These are phyloP conservation scores for Cutaneotrichosporon sp. DNA, from an alignment of 1,284 basidiomycete species.

Conservation along the genomic window DNA sequence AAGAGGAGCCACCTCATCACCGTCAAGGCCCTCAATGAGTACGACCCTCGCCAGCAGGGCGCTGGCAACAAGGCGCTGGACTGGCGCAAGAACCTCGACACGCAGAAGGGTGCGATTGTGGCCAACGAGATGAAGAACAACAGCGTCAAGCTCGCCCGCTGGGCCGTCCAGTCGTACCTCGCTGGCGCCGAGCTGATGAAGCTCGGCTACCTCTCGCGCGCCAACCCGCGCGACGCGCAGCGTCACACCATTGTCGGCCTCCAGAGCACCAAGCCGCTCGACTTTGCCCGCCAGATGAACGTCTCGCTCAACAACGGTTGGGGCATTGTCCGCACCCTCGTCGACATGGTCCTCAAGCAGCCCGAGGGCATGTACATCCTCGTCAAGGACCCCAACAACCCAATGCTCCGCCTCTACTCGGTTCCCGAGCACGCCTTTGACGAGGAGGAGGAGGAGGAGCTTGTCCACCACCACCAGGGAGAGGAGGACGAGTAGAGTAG, in stretches of 20 bases:
- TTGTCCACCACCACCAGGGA: slow-evolving; percentile 27
- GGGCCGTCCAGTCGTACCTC: slow-evolving; percentile 92
- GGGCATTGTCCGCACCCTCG: slow-evolving; percentile 95
- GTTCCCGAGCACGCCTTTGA: slow-evolving; percentile 86
- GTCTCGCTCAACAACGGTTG: slow-evolving; percentile 94
- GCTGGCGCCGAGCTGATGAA: slow-evolving; percentile 97
- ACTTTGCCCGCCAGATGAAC: slow-evolving; percentile 94
- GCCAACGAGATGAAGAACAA: slow-evolving; percentile 99
- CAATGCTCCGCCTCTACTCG: slow-evolving; percentile 87
- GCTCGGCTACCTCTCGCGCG: slow-evolving; percentile 91
- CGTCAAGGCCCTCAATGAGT: slow-evolving; percentile 95
- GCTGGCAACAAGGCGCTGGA: slow-evolving; percentile 68
- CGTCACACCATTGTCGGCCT: slow-evolving; percentile 95
- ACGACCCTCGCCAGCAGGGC: slow-evolving; percentile 86
- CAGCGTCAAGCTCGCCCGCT: slow-evolving; percentile 94
- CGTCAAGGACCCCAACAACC: slow-evolving; percentile 94
- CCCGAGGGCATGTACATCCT: slow-evolving; percentile 95
- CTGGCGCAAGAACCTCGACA: slow-evolving; percentile 94
- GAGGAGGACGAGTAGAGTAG: slow-evolving; percentile 33
- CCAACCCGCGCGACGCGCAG: slow-evolving; percentile 87
- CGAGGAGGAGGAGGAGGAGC: slow-evolving; percentile 75
- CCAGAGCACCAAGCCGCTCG: slow-evolving; percentile 88
- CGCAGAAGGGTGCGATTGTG: slow-evolving; percentile 94
- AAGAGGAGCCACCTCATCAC: slow-evolving; percentile 66
- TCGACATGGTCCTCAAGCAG: slow-evolving; percentile 89